These are phyloP conservation scores for Trichoderma sp. DNA, from an alignment of 2,329 filamentous ascomycete genomes.

Conservation along the genomic window DNA sequence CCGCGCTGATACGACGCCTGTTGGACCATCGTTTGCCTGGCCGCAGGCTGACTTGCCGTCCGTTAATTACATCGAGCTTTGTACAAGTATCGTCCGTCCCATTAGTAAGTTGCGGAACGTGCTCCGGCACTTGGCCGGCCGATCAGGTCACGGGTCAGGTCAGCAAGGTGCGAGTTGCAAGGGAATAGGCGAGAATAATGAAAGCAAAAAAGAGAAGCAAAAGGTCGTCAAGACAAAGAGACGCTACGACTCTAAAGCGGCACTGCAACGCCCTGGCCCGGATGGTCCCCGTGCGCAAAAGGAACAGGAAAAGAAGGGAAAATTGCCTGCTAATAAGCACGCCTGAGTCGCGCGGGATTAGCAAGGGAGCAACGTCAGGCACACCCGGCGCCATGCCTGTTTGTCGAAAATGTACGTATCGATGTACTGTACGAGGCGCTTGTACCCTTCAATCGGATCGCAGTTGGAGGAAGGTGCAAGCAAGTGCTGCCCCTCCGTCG, in stretches of 20 bases:
- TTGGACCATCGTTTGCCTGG: not conserved
- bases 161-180: not conserved
- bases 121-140: not conserved
- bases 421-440: not conserved
- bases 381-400: conserved; percentile 22
- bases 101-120: not conserved
- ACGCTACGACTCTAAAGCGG: conserved; percentile 8
- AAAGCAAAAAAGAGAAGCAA: not conserved
- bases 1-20: not conserved
- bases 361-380: conserved; percentile 22
- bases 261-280: conserved; percentile 12
- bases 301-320: conserved; percentile 1
- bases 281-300: conserved; percentile 18
- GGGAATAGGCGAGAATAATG: not conserved
- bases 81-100: not conserved
- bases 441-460: not conserved
- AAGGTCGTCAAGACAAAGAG: not conserved
- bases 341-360: conserved; percentile 21
- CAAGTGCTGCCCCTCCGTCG: not conserved
- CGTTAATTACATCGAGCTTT: not conserved
- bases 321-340: not conserved
- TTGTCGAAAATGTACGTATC: not conserved
- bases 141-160: not conserved
- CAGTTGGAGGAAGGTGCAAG: too few species aligned
- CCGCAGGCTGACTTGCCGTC: not conserved